Evolutionary conservation across 495 filamentous ascomycete species (phyloP).

Genomic region (Neurospora intermedia): DNA sequence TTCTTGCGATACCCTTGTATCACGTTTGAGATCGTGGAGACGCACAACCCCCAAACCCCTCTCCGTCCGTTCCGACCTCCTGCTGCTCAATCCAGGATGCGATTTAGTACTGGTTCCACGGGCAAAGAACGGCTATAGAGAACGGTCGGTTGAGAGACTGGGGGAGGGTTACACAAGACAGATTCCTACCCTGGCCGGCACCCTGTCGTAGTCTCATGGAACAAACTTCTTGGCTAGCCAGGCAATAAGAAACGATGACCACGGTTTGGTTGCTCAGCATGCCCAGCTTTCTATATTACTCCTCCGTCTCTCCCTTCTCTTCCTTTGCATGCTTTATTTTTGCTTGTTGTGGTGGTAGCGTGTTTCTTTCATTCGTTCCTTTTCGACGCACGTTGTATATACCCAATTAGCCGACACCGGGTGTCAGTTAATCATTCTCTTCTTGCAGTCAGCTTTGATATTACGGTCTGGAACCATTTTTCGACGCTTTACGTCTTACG

Average conservation of each 20-base stretch:
- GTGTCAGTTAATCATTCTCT: constrained; percentile 34
- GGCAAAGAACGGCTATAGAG: constrained; percentile 2
- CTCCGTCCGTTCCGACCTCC: constrained; percentile 18
- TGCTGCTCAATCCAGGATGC: constrained; percentile 14
- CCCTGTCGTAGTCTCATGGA: neutral
- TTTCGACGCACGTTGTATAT: constrained; percentile 31
- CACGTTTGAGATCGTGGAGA: constrained; percentile 38
- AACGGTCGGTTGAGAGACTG: constrained; percentile 13
- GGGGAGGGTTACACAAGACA: constrained; percentile 2
- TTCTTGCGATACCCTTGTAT: constrained; percentile 21
- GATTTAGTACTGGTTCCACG: constrained; percentile 20
- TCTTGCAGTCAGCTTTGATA: constrained; percentile 22
- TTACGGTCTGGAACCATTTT: constrained; percentile 40
- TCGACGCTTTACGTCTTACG: constrained; percentile 13
- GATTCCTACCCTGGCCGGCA: neutral
- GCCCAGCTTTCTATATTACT: constrained; percentile 15
- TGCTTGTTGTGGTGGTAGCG: constrained; percentile 34
- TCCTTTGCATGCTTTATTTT: constrained; percentile 23
- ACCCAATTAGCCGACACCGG: constrained; percentile 24
- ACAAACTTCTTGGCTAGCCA: constrained; percentile 25
- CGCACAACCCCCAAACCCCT: constrained; percentile 13
- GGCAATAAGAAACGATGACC: constrained; percentile 33
- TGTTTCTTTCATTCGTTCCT: constrained; percentile 40
- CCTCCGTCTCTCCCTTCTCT: constrained; percentile 9
- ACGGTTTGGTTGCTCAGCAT: constrained; percentile 21